phyloP scores from a whole-genome alignment of 75 land plant genomes.

The Sequoiadendron giganteum region DNA sequence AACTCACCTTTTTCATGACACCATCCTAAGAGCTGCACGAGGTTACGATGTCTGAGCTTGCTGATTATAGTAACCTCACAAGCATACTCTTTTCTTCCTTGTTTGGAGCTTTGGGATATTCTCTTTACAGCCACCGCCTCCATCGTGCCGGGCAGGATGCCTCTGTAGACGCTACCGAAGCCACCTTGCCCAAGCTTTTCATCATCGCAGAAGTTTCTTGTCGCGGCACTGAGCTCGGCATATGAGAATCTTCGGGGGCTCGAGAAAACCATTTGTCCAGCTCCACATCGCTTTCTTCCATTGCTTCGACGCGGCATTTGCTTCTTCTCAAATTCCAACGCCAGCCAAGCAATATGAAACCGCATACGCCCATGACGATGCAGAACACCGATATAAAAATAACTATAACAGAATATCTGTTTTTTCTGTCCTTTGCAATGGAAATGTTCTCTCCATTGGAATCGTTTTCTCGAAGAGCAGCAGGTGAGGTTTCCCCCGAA shows the following conservation, averaged over 20 bases:
- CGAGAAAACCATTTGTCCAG: constrained; percentile 3
- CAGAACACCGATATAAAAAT: background rate
- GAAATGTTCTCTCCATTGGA: background rate
- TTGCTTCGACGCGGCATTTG: background rate
- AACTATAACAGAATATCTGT: background rate
- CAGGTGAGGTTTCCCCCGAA: background rate
- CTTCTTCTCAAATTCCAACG: constrained; percentile 13
- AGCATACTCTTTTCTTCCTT: background rate
- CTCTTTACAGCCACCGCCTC: constrained; percentile 13
- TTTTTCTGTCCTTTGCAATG: too few relatives aligned
- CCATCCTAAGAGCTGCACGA: background rate
- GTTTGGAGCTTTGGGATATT: background rate
- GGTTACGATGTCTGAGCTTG: background rate
- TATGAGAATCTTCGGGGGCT: background rate
- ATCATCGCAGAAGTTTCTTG: background rate
- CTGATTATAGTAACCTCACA: background rate
- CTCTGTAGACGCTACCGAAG: constrained; percentile 14
- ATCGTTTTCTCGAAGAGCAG: background rate
- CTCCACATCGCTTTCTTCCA: constrained; percentile 10
- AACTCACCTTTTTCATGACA: background rate
- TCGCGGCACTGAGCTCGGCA: background rate
- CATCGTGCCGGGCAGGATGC: background rate
- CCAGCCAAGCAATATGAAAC: background rate
- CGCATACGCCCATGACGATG: background rate
- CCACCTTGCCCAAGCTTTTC: constrained; percentile 1